Evolutionary conservation across 148 eudicot genomes (phyloP).

Genomic region (Spergularia bocconei): DNA sequence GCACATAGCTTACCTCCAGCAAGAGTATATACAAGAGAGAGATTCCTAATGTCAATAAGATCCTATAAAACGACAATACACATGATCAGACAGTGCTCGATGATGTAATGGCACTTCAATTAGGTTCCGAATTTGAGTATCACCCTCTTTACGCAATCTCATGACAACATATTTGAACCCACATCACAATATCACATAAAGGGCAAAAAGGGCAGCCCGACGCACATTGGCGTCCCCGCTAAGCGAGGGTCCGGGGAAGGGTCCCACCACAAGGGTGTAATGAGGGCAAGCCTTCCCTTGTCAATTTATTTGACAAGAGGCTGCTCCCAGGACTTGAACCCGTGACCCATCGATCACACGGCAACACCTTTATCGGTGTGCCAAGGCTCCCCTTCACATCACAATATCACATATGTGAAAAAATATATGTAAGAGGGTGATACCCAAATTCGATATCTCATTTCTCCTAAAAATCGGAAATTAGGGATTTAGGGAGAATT

Average conservation of each 20-base stretch:
- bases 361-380: too few relatives aligned
- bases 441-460: not conserved
- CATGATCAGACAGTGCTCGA: not conserved
- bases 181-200: too few relatives aligned
- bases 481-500: not conserved
- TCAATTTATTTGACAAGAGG: too few relatives aligned
- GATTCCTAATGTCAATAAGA: conserved; percentile 77
- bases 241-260: too few relatives aligned
- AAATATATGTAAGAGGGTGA: not conserved
- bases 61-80: conserved; percentile 39
- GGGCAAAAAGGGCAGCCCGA: too few relatives aligned
- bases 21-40: conserved; percentile 77
- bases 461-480: not conserved
- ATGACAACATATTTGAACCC: not conserved
- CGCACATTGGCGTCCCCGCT: too few relatives aligned
- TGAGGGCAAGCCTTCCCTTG: too few relatives aligned
- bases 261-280: too few relatives aligned
- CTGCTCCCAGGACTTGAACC: too few relatives aligned
- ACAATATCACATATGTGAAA: too few relatives aligned
- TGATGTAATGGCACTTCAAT: not conserved
- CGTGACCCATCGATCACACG: too few relatives aligned
- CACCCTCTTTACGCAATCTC: not conserved
- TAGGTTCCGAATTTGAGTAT: not conserved
- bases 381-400: too few relatives aligned
- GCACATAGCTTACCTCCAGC: conserved; percentile 59